These are phyloP conservation scores for Lactarius indigo DNA, from an alignment of 768 basidiomycete species.

Conservation along the genomic window DNA sequence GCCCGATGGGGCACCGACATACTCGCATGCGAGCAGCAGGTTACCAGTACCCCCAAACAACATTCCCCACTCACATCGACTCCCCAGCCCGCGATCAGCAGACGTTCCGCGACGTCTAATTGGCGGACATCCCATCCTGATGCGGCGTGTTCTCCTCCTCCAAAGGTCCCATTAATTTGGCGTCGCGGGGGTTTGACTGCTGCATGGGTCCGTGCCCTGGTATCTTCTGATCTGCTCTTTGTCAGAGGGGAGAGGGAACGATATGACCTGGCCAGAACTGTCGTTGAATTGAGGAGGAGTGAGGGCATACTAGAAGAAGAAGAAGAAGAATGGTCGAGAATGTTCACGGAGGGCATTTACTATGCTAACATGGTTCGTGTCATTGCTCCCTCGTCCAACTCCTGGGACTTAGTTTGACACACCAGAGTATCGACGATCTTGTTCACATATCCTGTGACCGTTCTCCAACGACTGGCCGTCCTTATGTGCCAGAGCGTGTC, in stretches of 20 bases:
- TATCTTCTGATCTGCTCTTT: constrained; percentile 79
- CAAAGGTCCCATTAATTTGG: constrained; percentile 58
- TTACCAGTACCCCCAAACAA: constrained; percentile 13
- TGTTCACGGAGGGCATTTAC: constrained; percentile 78
- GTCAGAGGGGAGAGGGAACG: constrained; percentile 73
- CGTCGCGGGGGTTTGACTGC: constrained; percentile 69
- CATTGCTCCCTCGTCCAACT: constrained; percentile 8
- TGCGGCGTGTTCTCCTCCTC: constrained; percentile 17
- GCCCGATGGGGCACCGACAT: constrained; percentile 82
- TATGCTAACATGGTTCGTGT: constrained; percentile 78
- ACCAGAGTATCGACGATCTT: constrained; percentile 75
- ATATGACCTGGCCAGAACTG: constrained; percentile 70
- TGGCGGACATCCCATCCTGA: constrained; percentile 6
- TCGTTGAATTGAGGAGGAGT: constrained; percentile 69
- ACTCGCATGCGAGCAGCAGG: constrained; percentile 56
- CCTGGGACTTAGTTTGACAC: constrained; percentile 15
- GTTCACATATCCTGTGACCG: constrained; percentile 68
- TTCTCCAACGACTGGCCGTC: constrained; percentile 63
- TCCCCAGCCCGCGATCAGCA: constrained; percentile 11
- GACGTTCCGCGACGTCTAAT: constrained; percentile 16
- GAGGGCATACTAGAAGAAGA: constrained; percentile 54
- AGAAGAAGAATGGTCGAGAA: constrained; percentile 62
- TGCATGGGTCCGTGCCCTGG: constrained; percentile 65
- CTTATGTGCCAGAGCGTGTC: constrained; percentile 63
- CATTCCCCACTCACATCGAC: constrained; percentile 6